Evolutionary conservation across 2,329 filamentous ascomycete species (phyloP), one percentile per base, ranked within the genome.

Genomic region (Leptosphaerulina australis): DNA sequence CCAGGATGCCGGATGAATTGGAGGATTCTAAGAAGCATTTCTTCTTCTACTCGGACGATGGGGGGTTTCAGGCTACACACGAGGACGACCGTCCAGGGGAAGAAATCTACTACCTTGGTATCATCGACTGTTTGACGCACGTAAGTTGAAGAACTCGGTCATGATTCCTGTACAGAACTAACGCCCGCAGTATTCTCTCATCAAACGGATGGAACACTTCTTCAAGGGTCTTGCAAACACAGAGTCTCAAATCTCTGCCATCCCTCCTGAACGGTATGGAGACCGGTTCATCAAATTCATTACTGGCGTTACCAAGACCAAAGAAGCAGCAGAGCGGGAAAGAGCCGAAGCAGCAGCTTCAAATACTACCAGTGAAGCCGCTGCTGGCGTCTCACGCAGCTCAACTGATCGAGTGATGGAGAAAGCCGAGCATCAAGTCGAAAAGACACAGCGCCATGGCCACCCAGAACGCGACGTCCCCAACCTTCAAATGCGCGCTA

Each of bases 71-170:
- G 61, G 93, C 94, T 10, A 97, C 94, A 1, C 91, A 97, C 68
- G 91, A 97, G 72, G 86, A 96, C 73, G 88, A 96, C 56, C 77
- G 79, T 12, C 85, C 89, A 1, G 92, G 88, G 2, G 90, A 97
- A 45, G 91, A 96, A 74, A 91, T 99, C 31, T 99, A 99, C 74
- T 99, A 99, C 70, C 84, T 99, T 6, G 95, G 94, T 26, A 95
- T 99, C 64, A 99, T 99, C 72, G 94, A 99, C 75, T 99, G 94
- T 73, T 79, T 99, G 65, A 99, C 94, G 64, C 91, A 97, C 72
- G 91, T 96, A 82, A 84, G 90, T 83, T 44, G 9, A 9, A 11
- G 25, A 29, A 26, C 5, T 18, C 3, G 9, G n/a, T 5, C 8
- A n/a, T 9, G 1, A 7, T 2, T 17, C 11, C 6, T 6, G 2